Base-by-base conservation (phyloP, 495 filamentous ascomycete genomes). In the Talaromyces nanjingensis region DNA sequence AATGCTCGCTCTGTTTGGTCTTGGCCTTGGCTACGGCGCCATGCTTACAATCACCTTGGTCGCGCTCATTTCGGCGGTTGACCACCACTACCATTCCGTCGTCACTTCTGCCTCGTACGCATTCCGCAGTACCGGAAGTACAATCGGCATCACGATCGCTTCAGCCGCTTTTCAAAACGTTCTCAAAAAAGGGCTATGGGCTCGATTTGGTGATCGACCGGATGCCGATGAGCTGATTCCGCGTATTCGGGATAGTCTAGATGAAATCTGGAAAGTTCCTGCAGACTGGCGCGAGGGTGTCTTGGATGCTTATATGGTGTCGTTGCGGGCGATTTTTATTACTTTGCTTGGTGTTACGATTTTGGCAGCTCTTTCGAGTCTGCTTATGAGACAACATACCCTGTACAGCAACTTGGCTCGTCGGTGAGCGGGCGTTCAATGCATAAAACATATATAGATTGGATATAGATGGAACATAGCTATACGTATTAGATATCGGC, bases 91-190 rank as follows among this genome's bases (percentile, higher is more conserved):
- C 63, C 93, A 96, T 69, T 92, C 93, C 6, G 88, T 94, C 39
- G 84, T 92, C 64, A 96, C 92, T 2, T 91, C 89, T 0, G 88
- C 90, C 2, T 91, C 86, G 0, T 96, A 91, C 67, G 88, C 89
- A 3, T 93, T 92, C 73, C 86, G 90, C 34, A 88, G 87, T 14
- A 91, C 92, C 0, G 93, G 93, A 7, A 86, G 86, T 31, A 92
- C 91, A 0, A 86, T 97, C 47, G 93, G 93, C 22, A 84, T 96
- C 65, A 90, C 91, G 0, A 74, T 93, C 58, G 88, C 89, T 5
- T 86, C 85, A 1, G 81, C 89, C 1, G 86, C 94, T 4, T 96
- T 94, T 69, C 91, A 96, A 70, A 94, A 94, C 42, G 70, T 77
- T 2, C 64, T 81, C 24, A 85, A 85, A 60, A 73, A 63, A 0